Conservation (phyloP, 1,139 yeast genomes). For the Candida sp. region DNA sequence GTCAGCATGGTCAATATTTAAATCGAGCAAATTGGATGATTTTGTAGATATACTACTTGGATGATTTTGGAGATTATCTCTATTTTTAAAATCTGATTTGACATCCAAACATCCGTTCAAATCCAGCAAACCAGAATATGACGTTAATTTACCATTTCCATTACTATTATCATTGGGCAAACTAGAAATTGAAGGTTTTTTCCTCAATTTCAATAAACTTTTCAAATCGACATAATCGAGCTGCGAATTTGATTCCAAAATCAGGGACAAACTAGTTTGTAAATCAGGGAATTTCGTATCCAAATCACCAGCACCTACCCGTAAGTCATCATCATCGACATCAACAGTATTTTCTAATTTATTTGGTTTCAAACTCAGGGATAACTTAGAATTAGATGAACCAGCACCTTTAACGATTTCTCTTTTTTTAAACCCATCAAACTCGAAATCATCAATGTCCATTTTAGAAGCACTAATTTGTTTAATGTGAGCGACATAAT, state of each 20-base stretch:
- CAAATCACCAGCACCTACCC: neutral
- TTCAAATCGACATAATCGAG: too few relatives aligned
- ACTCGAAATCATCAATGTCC: neutral
- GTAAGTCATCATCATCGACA: too few relatives aligned
- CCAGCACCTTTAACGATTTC: neutral
- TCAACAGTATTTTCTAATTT: too few relatives aligned
- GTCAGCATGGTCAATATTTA: neutral
- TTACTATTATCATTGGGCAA: neutral
- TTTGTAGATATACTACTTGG: neutral
- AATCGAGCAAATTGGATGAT: neutral
- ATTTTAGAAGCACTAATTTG: conserved; percentile 40
- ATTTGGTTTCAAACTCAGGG: neutral
- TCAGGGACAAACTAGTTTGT: neutral
- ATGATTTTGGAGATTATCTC: neutral
- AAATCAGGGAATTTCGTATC: neutral
- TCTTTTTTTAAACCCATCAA: neutral
- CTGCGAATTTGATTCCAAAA: too few relatives aligned
- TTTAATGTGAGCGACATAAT: conserved; percentile 65
- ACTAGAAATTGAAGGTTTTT: too few relatives aligned
- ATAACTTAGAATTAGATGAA: neutral
- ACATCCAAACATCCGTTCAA: too few relatives aligned
- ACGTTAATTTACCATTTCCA: neutral
- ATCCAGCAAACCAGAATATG: neutral
- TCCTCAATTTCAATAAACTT: too few relatives aligned
- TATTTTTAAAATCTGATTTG: too few relatives aligned